Percentiles rank a stretch among this genome's conserved stretches.
These are phyloP conservation scores for Pythium sp. DNA, from an alignment of 352 stramenopile species.

Conservation along the genomic window DNA sequence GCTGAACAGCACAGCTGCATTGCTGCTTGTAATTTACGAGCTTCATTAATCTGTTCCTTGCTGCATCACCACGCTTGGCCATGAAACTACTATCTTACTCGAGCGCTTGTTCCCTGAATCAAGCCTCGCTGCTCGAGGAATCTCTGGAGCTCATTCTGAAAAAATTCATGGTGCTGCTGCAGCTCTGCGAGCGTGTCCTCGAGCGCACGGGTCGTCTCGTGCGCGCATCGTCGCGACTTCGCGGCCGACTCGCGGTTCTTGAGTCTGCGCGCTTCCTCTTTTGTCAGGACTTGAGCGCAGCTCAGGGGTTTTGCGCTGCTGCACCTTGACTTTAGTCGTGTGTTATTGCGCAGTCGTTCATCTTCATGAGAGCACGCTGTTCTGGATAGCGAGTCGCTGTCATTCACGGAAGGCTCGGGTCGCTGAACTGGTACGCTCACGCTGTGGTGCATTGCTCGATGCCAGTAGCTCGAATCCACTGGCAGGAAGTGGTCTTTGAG, in stretches of 20 bases:
- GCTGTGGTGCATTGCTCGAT: not conserved
- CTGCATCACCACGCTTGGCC: too few species aligned
- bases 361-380: not conserved
- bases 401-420: not conserved
- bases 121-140: not conserved
- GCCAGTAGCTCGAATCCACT: not conserved
- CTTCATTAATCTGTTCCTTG: not conserved
- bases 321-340: not conserved
- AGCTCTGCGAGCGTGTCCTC: conserved; percentile 12
- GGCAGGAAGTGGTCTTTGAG: conserved; percentile 4
- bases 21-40: not conserved
- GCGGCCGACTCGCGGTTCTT: conserved; percentile 23
- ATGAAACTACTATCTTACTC: not conserved
- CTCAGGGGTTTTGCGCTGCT: not conserved
- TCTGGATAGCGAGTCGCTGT: not conserved
- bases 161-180: conserved; percentile 5
- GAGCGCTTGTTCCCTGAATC: not conserved
- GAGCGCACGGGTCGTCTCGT: conserved; percentile 20
- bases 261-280: conserved; percentile 15
- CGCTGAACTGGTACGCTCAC: not conserved
- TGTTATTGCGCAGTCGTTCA: not conserved
- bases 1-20: not conserved
- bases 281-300: not conserved
- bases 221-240: conserved; percentile 19
- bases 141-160: conserved; percentile 8